phyloP scores from a whole-genome alignment of 345 rosid species.

The Populus tremula region DNA sequence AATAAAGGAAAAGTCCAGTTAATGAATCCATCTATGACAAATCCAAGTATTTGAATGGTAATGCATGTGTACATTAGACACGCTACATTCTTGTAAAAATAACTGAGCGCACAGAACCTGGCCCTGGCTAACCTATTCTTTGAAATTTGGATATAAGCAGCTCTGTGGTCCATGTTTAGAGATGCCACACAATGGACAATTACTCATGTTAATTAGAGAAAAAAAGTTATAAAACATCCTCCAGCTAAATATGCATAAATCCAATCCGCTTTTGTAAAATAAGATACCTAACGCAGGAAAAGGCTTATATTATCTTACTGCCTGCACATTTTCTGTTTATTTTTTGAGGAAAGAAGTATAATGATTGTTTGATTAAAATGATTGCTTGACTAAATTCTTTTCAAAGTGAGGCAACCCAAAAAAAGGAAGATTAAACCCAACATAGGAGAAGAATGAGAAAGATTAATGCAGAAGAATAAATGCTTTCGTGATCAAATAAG shows the following conservation, averaged over 20 bases:
- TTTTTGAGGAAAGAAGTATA: too few species aligned
- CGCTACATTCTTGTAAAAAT: neutral
- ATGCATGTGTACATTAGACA: neutral
- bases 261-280: neutral
- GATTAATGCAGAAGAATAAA: neutral
- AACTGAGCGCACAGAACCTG: neutral
- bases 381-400: neutral
- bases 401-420: neutral
- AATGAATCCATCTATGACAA: neutral
- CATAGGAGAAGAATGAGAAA: neutral
- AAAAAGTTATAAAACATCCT: neutral
- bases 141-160: neutral
- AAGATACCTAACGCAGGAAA: neutral
- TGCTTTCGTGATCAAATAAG: neutral
- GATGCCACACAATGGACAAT: neutral
- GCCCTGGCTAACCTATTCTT: neutral
- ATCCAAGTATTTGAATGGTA: neutral
- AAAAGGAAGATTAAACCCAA: neutral
- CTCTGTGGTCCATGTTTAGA: neutral
- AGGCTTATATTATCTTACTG: neutral
- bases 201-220: neutral
- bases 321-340: neutral
- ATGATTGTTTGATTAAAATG: neutral
- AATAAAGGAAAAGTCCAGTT: neutral
- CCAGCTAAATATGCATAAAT: neutral